Conservation (phyloP, 1,284 basidiomycete genomes). For the Ceratobasidium sp. region DNA sequence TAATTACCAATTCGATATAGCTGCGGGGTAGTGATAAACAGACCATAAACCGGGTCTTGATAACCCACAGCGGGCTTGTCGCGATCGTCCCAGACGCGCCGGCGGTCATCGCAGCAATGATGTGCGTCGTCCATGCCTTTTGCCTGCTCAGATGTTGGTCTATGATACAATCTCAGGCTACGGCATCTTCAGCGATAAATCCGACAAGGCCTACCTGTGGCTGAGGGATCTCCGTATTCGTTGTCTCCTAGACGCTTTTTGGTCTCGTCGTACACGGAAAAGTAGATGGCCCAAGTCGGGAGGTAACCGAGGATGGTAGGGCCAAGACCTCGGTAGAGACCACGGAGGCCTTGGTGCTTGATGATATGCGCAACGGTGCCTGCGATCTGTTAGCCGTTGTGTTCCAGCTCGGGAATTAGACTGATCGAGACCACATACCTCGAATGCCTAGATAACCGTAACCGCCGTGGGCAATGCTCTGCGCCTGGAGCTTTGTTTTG, state of each 20-base stretch:
- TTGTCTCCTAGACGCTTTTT: conserved; percentile 80
- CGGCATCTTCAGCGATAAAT: not conserved
- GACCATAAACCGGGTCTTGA: conserved; percentile 98
- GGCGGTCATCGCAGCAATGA: conserved; percentile 92
- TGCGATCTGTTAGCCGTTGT: conserved; percentile 55
- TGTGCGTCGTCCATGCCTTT: conserved; percentile 82
- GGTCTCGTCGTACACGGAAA: conserved; percentile 95
- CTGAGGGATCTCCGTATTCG: conserved; percentile 31
- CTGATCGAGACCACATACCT: conserved; percentile 64
- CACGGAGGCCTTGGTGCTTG: conserved; percentile 81
- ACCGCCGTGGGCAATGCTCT: conserved; percentile 75
- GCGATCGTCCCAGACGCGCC: conserved; percentile 91
- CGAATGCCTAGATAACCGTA: conserved; percentile 81
- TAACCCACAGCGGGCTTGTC: conserved; percentile 96
- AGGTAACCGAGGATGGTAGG: conserved; percentile 96
- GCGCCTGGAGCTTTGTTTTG: conserved; percentile 97
- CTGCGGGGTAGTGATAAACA: conserved; percentile 53
- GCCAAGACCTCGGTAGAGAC: conserved; percentile 93
- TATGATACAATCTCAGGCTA: not conserved
- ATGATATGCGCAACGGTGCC: conserved; percentile 81
- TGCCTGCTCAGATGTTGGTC: conserved; percentile 8
- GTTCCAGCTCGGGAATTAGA: not conserved
- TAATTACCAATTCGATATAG: not conserved
- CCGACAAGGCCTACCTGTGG: conserved; percentile 28
- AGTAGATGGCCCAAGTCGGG: conserved; percentile 98